Conservation (phyloP, 306 rosid genomes). For the Gastrolobium bilobum region DNA sequence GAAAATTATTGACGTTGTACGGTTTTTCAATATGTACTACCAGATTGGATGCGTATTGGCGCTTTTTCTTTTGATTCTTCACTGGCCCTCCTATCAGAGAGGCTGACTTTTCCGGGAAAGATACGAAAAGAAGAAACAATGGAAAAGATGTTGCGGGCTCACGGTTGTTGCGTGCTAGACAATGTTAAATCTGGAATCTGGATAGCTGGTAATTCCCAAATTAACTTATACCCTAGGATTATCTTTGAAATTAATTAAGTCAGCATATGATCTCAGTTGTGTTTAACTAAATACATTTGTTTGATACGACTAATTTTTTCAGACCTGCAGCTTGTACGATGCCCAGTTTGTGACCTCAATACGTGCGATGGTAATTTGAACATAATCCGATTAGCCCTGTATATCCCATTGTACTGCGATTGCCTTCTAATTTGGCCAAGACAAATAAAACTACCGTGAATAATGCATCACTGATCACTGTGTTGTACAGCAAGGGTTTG, state of each 20-base stretch:
- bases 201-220: conserved; percentile 80
- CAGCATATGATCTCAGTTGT: conserved; percentile 1
- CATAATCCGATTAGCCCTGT: conserved; percentile 20
- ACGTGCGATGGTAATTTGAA: conserved; percentile 85
- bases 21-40: conserved; percentile 23
- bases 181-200: conserved; percentile 87
- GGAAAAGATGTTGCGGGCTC: conserved; percentile 64
- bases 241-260: conserved; percentile 34
- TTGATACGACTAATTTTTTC: conserved; percentile 53
- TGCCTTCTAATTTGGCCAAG: conserved; percentile 45
- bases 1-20: conserved; percentile 29
- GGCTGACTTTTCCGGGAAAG: conserved; percentile 56
- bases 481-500: conserved; percentile 24
- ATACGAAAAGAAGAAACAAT: conserved; percentile 54
- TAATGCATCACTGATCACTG: conserved; percentile 36
- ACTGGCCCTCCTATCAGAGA: conserved; percentile 74
- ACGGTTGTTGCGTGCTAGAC: conserved; percentile 77
- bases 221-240: conserved; percentile 12
- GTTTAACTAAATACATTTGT: conserved; percentile 34
- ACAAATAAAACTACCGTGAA: conserved; percentile 23
- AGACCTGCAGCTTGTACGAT: conserved; percentile 98
- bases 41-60: conserved; percentile 98
- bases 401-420: conserved; percentile 19
- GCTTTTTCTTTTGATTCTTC: conserved; percentile 86
- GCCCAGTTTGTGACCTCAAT: conserved; percentile 94